Evolutionary conservation across 1,284 basidiomycete species (phyloP).

Genomic region (Spongispora temasekensis): DNA sequence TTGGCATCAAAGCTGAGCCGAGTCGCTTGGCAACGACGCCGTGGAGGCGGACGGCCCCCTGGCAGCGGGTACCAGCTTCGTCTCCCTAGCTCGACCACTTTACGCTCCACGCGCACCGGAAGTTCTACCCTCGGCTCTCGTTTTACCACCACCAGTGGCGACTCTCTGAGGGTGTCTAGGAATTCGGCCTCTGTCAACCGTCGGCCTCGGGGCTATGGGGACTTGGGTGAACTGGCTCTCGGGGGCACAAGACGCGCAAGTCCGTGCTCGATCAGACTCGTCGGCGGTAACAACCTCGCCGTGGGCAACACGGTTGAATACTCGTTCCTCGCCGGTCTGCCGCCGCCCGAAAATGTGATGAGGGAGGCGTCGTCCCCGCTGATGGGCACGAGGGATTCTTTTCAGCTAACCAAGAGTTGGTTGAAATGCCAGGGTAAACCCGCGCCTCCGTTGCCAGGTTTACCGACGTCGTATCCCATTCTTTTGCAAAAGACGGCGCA

Average conservation of each 20-base stretch:
- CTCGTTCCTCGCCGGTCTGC: constrained; percentile 26
- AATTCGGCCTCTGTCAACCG: background rate
- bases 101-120: constrained; percentile 6
- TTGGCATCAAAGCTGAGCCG: constrained; percentile 15
- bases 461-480: constrained; percentile 19
- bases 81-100: constrained; percentile 3
- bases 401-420: constrained; percentile 26
- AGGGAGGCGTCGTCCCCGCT: constrained; percentile 26
- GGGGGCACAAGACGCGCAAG: constrained; percentile 14
- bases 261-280: constrained; percentile 29
- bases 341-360: constrained; percentile 19
- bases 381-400: constrained; percentile 27
- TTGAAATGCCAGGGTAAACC: constrained; percentile 17
- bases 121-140: constrained; percentile 4
- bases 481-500: background rate
- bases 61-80: constrained; percentile 8
- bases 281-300: constrained; percentile 16
- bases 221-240: constrained; percentile 12
- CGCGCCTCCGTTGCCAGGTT: constrained; percentile 19
- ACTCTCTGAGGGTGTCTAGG: too few relatives aligned
- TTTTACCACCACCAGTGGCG: constrained; percentile 12
- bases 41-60: background rate
- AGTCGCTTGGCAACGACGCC: constrained; percentile 7
- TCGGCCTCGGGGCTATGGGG: background rate
- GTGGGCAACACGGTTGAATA: constrained; percentile 20